Evolutionary conservation across 2,329 filamentous ascomycete species (phyloP).

Genomic region (Alternaria triticimaculans): DNA sequence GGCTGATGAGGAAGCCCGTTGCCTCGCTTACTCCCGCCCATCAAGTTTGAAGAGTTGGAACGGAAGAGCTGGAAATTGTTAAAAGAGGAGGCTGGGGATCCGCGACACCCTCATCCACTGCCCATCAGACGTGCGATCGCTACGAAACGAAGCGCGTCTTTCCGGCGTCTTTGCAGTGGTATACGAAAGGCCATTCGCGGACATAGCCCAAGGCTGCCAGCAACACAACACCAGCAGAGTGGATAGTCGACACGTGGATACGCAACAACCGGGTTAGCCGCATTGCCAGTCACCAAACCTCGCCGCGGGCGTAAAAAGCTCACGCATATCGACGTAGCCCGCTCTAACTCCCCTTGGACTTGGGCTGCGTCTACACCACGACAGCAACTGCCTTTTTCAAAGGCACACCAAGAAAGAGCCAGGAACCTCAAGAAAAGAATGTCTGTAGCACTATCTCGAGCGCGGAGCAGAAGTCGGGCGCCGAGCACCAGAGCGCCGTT

Average conservation of each 20-base stretch:
- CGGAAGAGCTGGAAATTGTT: constrained; percentile 4
- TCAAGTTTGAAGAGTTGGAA: constrained; percentile 7
- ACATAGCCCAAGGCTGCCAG: constrained; percentile 9
- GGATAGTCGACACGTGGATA: constrained; percentile 11
- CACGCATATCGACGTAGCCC: constrained; percentile 29
- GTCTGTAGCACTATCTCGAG: constrained; percentile 37
- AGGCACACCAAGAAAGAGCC: constrained; percentile 20
- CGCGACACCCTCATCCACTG: neutral
- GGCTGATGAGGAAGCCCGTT: constrained; percentile 12
- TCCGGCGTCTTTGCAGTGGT: constrained; percentile 9
- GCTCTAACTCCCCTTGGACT: constrained; percentile 27
- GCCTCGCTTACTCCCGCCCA: constrained; percentile 17
- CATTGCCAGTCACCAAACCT: constrained; percentile 14
- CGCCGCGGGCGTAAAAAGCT: constrained; percentile 22
- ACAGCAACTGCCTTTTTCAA: constrained; percentile 27
- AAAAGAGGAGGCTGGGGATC: constrained; percentile 5
- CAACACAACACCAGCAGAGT: constrained; percentile 12
- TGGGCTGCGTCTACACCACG: constrained; percentile 28
- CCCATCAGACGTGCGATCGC: neutral
- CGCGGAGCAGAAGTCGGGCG: constrained; percentile 39
- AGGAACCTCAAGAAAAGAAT: constrained; percentile 23
- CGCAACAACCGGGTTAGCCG: constrained; percentile 8
- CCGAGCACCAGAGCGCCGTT: constrained; percentile 34
- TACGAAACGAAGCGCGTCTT: constrained; percentile 8
- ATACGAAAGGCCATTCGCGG: constrained; percentile 6